These are phyloP conservation scores for Saccharomyces hybrid DNA, from an alignment of 1,139 yeast species.

Conservation along the genomic window DNA sequence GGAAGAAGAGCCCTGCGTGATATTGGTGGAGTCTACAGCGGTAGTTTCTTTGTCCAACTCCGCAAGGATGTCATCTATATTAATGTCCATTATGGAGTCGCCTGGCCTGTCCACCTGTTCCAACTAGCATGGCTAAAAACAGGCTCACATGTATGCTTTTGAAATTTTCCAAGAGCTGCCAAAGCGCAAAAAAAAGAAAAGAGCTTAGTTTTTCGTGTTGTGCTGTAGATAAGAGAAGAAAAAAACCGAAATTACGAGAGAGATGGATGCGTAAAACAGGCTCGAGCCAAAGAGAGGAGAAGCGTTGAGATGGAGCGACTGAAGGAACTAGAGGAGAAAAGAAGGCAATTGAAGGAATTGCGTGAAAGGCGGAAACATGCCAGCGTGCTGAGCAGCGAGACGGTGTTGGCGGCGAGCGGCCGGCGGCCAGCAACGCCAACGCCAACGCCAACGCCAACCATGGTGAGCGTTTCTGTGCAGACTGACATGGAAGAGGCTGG, in stretches of 20 bases:
- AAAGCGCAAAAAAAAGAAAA: not conserved
- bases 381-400: slow-evolving; percentile 1
- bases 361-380: slow-evolving; percentile 15
- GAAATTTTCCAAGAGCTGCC: not conserved
- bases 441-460: not conserved
- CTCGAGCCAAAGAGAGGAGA: not conserved
- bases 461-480: slow-evolving; percentile 14
- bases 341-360: slow-evolving; percentile 14
- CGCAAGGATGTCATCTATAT: slow-evolving; percentile 59
- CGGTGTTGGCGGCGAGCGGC: not conserved
- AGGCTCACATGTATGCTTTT: not conserved
- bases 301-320: slow-evolving; percentile 13
- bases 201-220: not conserved
- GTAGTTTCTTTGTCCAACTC: slow-evolving; percentile 46
- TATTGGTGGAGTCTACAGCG: slow-evolving; percentile 20
- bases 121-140: too few species aligned
- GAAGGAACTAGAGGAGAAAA: slow-evolving; percentile 19
- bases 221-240: not conserved
- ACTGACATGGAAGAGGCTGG: slow-evolving; percentile 10
- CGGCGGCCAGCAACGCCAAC: too few species aligned
- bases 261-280: too few species aligned
- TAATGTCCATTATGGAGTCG: slow-evolving; percentile 34
- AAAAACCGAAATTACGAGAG: not conserved
- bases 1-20: slow-evolving; percentile 6
- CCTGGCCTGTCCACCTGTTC: not conserved